Evolutionary conservation across 495 filamentous ascomycete genomes (phyloP).

Genomic region (Daldinia bambusicola): DNA sequence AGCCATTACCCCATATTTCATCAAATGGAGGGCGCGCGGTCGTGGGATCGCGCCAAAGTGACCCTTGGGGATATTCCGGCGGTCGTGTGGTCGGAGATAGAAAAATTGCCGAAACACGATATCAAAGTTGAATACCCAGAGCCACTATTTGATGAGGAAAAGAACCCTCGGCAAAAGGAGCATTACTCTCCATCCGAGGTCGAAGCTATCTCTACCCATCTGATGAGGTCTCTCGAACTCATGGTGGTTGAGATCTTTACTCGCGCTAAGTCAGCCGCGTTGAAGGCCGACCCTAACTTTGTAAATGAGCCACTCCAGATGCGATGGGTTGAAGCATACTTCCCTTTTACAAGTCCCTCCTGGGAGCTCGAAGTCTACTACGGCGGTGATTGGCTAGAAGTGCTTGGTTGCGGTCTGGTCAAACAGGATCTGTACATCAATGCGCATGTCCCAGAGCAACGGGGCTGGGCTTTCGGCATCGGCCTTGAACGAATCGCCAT

Average conservation of each 20-base stretch:
- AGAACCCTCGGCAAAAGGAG: conserved; percentile 82
- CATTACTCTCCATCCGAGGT: conserved; percentile 80
- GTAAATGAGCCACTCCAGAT: conserved; percentile 77
- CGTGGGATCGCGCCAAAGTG: conserved; percentile 79
- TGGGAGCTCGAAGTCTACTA: conserved; percentile 98
- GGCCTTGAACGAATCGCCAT: conserved; percentile 95
- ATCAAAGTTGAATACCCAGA: conserved; percentile 86
- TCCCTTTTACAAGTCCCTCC: conserved; percentile 93
- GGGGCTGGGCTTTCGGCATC: conserved; percentile 96
- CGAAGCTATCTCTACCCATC: conserved; percentile 82
- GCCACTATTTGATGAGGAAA: conserved; percentile 77
- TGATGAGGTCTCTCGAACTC: conserved; percentile 88
- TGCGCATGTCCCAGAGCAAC: conserved; percentile 75
- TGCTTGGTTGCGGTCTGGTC: conserved; percentile 92
- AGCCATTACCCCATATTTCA: conserved; percentile 97
- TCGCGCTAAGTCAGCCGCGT: conserved; percentile 74
- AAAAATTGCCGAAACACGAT: conserved; percentile 72
- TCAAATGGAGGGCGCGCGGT: conserved; percentile 95
- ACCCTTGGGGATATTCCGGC: conserved; percentile 68
- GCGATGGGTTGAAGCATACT: conserved; percentile 96
- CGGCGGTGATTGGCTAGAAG: conserved; percentile 93
- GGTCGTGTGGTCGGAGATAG: conserved; percentile 72
- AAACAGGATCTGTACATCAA: conserved; percentile 81
- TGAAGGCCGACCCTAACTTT: conserved; percentile 59
- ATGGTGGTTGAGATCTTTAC: conserved; percentile 91